Evolutionary conservation across 768 basidiomycete species (phyloP).

Genomic region (Bullera alba): DNA sequence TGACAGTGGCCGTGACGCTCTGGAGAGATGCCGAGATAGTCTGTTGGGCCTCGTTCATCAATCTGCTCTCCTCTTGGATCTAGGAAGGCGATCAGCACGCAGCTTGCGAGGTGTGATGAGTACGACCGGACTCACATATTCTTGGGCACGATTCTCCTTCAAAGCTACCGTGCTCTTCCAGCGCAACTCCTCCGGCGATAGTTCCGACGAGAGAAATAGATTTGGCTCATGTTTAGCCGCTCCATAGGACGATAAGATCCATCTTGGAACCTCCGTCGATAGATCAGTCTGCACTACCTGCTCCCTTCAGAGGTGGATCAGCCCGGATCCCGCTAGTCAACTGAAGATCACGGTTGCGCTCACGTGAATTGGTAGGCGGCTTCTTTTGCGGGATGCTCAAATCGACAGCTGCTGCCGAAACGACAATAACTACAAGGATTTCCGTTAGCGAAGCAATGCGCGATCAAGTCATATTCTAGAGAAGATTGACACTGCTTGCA

Average conservation of each 20-base stretch:
- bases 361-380: slow-evolving; percentile 18
- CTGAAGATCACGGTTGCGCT: not conserved
- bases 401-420: slow-evolving; percentile 13
- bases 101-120: not conserved
- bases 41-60: slow-evolving; percentile 15
- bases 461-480: not conserved
- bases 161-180: slow-evolving; percentile 58
- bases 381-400: slow-evolving; percentile 15
- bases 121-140: slow-evolving; percentile 57
- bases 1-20: slow-evolving; percentile 14
- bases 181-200: slow-evolving; percentile 71
- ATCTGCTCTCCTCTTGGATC: slow-evolving; percentile 23
- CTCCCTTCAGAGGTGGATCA: not conserved
- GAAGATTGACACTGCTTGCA: not conserved
- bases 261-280: slow-evolving; percentile 64
- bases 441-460: not conserved
- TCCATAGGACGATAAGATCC: slow-evolving; percentile 72
- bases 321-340: not conserved
- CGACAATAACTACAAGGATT: slow-evolving; percentile 12
- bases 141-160: slow-evolving; percentile 54
- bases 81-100: slow-evolving; percentile 1
- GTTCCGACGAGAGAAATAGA: slow-evolving; percentile 61
- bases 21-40: slow-evolving; percentile 20
- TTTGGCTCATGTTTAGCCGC: slow-evolving; percentile 67
- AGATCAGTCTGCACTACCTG: slow-evolving; percentile 63